Base-by-base conservation (phyloP, 495 filamentous ascomycete genomes). In the Cenococcum geophilum region DNA sequence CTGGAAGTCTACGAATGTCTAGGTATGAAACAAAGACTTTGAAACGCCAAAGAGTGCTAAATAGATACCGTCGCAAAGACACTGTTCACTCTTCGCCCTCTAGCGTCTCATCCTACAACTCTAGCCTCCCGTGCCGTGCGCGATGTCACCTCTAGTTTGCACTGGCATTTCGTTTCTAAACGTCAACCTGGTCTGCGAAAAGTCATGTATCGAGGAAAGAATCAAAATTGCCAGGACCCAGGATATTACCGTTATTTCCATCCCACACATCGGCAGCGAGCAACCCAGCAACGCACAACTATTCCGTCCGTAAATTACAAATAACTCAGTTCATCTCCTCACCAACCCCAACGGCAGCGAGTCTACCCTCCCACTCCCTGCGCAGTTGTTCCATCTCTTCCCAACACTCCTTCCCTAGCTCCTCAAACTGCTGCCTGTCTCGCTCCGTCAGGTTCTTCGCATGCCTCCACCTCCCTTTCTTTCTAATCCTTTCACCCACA, bases 301-400 rank as follows among this genome's bases (percentile, higher is more conserved):
- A 12, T 60, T 12, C 52, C 18, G n/a, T 23, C 1, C 18, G n/a
- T 9, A 58, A 20, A 16, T 42, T 35, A 51, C 12, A 5, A 37
- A 22, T 50, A 59, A 25, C 14, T 11, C 36, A 35, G 22, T 37
- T 55, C 57, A 50, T 45, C 49, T 61, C 48, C 43, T 52, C 40
- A 60, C 56, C 47, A 18, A 48, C 57, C 57, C 76, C 76, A 16
- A 66, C 76, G 52, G 66, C 59, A 69, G 80, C 78, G 57, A 88
- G 57, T 69, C 78, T 81, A 21, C 53, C 72, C 71, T 95, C 91
- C 93, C 93, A 98, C 68, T 82, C 76, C 56, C 73, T 69, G 69
- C 93, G 80, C 78, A 97, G 71, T 73, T 76, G 79, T 77, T 98
- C 93, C 83, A 98, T 91, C 76, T 87, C 76, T 71, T 67, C 78